Conservation (phyloP, 2,329 filamentous ascomycete species). For the Botrytis pseudocinerea region DNA sequence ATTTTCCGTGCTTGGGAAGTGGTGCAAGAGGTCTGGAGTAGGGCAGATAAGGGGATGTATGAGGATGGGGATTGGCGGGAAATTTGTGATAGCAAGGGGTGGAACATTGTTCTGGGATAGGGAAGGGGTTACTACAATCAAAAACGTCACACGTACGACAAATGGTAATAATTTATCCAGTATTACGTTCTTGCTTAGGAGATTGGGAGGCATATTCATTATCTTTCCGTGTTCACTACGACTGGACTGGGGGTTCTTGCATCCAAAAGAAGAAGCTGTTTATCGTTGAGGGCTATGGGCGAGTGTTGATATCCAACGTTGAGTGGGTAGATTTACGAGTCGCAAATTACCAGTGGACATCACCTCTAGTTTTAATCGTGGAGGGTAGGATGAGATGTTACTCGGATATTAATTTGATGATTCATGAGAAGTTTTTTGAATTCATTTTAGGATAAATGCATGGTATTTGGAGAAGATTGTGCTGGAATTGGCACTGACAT, state of each 20-base stretch:
- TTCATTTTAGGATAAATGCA: neutral
- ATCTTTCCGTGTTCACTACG: neutral
- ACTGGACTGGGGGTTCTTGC: neutral
- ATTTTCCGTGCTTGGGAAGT: slow-evolving; percentile 62
- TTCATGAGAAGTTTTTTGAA: neutral
- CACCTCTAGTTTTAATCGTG: neutral
- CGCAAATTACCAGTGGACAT: neutral
- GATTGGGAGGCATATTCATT: neutral
- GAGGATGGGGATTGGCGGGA: slow-evolving; percentile 48
- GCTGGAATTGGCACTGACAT: neutral
- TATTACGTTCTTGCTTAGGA: neutral
- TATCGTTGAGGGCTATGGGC: too few species aligned
- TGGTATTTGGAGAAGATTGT: neutral
- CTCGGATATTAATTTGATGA: neutral
- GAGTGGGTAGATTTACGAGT: neutral
- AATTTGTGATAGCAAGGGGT: slow-evolving; percentile 58
- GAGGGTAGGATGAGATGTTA: too few species aligned
- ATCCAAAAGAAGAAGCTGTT: neutral
- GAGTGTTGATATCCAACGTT: neutral
- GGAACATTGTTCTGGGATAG: slow-evolving; percentile 58
- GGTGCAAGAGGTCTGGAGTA: slow-evolving; percentile 60
- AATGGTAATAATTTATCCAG: neutral
- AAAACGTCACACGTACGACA: neutral
- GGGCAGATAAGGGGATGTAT: slow-evolving; percentile 45
- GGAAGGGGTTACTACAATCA: neutral